phyloP scores from a whole-genome alignment of 2,329 filamentous ascomycete genomes.

The Pyrenophora teres region DNA sequence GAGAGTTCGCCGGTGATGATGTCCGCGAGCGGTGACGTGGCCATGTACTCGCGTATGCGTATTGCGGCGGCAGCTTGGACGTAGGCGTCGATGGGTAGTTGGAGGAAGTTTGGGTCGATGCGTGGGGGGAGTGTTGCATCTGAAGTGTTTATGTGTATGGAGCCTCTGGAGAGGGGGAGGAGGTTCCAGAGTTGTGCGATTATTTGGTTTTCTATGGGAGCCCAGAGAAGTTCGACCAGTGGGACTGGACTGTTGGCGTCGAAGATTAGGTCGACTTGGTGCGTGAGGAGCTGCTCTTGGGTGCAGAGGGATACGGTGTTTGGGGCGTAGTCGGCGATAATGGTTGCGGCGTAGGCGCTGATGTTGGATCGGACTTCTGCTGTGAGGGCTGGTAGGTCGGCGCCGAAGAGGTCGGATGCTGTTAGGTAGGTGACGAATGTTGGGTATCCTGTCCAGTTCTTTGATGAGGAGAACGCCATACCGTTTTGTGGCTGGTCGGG shows the following conservation, averaged over 20 bases:
- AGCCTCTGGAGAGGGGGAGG: constrained; percentile 45
- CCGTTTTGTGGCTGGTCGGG: constrained; percentile 43
- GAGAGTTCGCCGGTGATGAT: constrained; percentile 25
- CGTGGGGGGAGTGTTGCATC: constrained; percentile 43
- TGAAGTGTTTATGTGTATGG: constrained; percentile 37
- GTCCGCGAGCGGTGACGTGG: constrained; percentile 31
- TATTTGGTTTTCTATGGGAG: constrained; percentile 33
- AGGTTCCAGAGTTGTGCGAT: constrained; percentile 49
- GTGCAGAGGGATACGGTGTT: constrained; percentile 32
- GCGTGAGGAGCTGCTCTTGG: constrained; percentile 49
- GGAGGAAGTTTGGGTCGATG: constrained; percentile 52
- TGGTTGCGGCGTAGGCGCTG: constrained; percentile 32
- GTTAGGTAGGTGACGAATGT: constrained; percentile 46
- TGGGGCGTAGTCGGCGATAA: constrained; percentile 24
- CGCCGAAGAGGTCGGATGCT: constrained; percentile 43
- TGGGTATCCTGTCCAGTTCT: constrained; percentile 47
- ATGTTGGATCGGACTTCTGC: constrained; percentile 32
- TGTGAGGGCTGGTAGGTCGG: constrained; percentile 28
- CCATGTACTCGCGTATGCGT: constrained; percentile 38
- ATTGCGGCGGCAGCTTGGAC: constrained; percentile 44
- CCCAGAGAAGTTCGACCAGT: constrained; percentile 55
- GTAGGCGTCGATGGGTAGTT: constrained; percentile 46
- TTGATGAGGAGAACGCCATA: constrained; percentile 31
- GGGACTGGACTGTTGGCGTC: constrained; percentile 45
- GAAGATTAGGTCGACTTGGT: constrained; percentile 58